Evolutionary conservation across 192 early-diverging fungal species (phyloP).

Genomic region (Entomortierella parvispora): DNA sequence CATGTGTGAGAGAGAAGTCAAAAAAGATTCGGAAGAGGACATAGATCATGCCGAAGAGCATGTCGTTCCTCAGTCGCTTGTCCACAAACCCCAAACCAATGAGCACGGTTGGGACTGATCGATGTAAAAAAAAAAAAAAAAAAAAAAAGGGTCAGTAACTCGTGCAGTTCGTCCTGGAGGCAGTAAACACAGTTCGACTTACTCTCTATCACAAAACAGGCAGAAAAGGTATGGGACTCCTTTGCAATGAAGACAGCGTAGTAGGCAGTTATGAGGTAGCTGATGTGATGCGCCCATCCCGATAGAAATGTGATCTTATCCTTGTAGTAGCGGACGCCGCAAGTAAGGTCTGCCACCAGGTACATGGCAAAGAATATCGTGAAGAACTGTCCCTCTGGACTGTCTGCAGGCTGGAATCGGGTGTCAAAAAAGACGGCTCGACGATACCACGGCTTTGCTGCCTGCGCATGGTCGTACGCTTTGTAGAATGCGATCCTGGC

Average conservation of each 20-base stretch:
- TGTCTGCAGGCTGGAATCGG: conserved; percentile 16
- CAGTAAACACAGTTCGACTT: not conserved
- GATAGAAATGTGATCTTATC: conserved; percentile 19
- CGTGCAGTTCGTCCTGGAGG: not conserved
- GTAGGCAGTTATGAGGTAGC: conserved; percentile 13
- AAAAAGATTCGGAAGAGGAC: conserved; percentile 19
- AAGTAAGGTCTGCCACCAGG: conserved; percentile 11
- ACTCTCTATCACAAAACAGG: conserved; percentile 29
- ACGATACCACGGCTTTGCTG: not conserved
- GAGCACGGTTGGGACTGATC: conserved; percentile 27
- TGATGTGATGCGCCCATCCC: conserved; percentile 35
- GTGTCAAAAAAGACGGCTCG: conserved; percentile 21
- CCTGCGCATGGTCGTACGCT: not conserved
- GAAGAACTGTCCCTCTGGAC: not conserved
- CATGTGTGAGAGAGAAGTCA: conserved; percentile 22
- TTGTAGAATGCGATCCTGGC: conserved; percentile 10
- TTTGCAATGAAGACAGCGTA: conserved; percentile 5
- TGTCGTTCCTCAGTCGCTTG: conserved; percentile 24
- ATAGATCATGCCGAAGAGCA: conserved; percentile 16
- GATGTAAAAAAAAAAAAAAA: not conserved
- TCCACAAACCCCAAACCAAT: conserved; percentile 22
- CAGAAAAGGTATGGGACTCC: conserved; percentile 4
- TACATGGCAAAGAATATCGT: conserved; percentile 27
- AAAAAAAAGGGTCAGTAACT: not conserved
- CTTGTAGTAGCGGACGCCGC: conserved; percentile 13